These are phyloP conservation scores for Phytophthora sojae DNA, from an alignment of 352 stramenopile species.

Conservation along the genomic window DNA sequence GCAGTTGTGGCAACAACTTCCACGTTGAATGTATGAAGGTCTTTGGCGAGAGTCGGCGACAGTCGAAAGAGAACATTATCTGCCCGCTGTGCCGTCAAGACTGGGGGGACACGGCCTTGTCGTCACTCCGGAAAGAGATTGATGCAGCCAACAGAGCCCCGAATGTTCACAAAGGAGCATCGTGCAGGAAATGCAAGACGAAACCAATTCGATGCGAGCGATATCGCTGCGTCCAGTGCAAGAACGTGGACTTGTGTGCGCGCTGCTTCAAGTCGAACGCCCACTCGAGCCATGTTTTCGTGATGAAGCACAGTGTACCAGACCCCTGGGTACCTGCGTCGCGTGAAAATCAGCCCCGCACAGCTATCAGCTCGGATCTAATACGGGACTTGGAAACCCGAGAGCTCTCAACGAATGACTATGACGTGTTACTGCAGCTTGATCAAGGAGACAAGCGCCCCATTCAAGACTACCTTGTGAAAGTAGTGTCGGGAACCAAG, in stretches of 20 bases:
- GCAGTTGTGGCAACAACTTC: conserved; percentile 46
- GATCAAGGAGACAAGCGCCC: conserved; percentile 63
- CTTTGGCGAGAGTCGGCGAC: conserved; percentile 79
- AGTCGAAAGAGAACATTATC: conserved; percentile 87
- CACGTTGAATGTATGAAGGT: conserved; percentile 73
- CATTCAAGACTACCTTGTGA: conserved; percentile 82
- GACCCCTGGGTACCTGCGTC: conserved; percentile 70
- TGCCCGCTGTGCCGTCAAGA: conserved; percentile 87
- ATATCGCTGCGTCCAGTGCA: conserved; percentile 86
- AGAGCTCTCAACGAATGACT: conserved; percentile 88
- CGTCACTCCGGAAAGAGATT: conserved; percentile 73
- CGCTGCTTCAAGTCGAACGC: conserved; percentile 79
- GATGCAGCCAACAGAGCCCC: conserved; percentile 75
- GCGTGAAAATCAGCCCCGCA: conserved; percentile 34
- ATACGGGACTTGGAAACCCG: conserved; percentile 71
- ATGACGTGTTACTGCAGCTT: conserved; percentile 78
- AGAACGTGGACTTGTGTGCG: conserved; percentile 75
- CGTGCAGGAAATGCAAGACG: conserved; percentile 77
- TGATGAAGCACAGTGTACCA: conserved; percentile 69
- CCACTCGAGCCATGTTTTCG: conserved; percentile 74
- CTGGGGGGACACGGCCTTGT: conserved; percentile 74
- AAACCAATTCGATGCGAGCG: conserved; percentile 82
- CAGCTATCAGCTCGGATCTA: conserved; percentile 45
- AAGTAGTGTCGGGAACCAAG: conserved; percentile 53
- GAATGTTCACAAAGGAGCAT: conserved; percentile 74